A percentile compares a stretch with the other conserved stretches of the same genome.
These are phyloP conservation scores for Plasmodium adleri DNA, from an alignment of 169 alveolate species.

Conservation along the genomic window DNA sequence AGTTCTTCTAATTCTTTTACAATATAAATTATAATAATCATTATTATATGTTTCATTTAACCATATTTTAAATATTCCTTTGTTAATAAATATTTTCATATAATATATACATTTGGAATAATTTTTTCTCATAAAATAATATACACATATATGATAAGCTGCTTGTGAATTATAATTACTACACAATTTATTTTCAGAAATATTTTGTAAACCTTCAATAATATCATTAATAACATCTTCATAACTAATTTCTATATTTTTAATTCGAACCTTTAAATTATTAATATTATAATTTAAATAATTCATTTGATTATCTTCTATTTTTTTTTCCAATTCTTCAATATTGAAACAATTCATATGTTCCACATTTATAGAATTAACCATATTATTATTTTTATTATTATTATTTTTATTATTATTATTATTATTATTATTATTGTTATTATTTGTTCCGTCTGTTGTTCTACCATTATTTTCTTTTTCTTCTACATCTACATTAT, in stretches of 20 bases:
- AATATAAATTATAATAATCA: conserved; percentile 58
- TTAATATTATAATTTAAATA: conserved; percentile 11
- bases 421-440: not conserved
- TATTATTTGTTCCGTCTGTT: not conserved
- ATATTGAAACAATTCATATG: not conserved
- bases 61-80: conserved; percentile 64
- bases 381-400: not conserved
- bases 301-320: conserved; percentile 25
- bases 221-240: conserved; percentile 72
- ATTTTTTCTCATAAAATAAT: conserved; percentile 59
- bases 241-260: conserved; percentile 57
- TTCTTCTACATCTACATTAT: no score
- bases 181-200: conserved; percentile 65
- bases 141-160: conserved; percentile 61
- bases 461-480: not conserved
- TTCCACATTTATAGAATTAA: not conserved
- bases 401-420: not conserved
- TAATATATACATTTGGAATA: conserved; percentile 41
- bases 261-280: conserved; percentile 63
- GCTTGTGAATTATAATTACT: conserved; percentile 67
- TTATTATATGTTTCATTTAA: conserved; percentile 34
- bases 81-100: conserved; percentile 30
- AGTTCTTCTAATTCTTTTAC: conserved; percentile 56
- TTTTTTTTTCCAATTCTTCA: conserved; percentile 17
- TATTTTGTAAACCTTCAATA: conserved; percentile 54